A percentile compares a stretch with the other conserved stretches of the same genome.
phyloP scores from a whole-genome alignment of 306 rosid genomes.

The Vigna hirtella region DNA sequence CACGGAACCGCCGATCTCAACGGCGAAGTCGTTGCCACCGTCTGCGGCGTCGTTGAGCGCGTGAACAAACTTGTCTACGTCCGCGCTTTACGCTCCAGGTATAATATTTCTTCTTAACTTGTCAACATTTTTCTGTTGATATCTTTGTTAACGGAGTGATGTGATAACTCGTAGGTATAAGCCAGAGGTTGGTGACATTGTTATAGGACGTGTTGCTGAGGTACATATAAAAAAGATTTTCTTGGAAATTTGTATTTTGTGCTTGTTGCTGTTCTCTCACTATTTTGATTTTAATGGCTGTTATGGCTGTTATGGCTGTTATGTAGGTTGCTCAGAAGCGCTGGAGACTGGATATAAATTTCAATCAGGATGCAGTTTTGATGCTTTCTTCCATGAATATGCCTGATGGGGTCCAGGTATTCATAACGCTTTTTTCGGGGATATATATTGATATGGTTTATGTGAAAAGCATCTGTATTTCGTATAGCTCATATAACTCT shows the following conservation, averaged over 20 bases:
- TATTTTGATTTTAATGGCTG: neutral
- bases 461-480: neutral
- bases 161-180: slow-evolving; percentile 65
- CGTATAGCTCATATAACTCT: neutral
- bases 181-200: slow-evolving; percentile 94
- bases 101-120: neutral
- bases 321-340: slow-evolving; percentile 85
- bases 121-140: neutral
- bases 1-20: slow-evolving; percentile 83
- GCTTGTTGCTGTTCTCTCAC: neutral
- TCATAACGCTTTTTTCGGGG: neutral
- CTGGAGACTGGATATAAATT: slow-evolving; percentile 89
- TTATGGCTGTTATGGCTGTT: slow-evolving; percentile 27
- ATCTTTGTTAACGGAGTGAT: slow-evolving; percentile 26
- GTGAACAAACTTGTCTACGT: slow-evolving; percentile 93
- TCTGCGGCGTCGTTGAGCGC: slow-evolving; percentile 88
- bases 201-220: slow-evolving; percentile 88
- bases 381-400: slow-evolving; percentile 98
- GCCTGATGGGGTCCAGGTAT: slow-evolving; percentile 97
- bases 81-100: slow-evolving; percentile 79
- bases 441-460: neutral
- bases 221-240: slow-evolving; percentile 34
- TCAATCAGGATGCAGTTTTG: slow-evolving; percentile 78
- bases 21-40: slow-evolving; percentile 79
- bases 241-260: neutral